Conservation (phyloP, 306 rosid species). For the Myrica gale region DNA sequence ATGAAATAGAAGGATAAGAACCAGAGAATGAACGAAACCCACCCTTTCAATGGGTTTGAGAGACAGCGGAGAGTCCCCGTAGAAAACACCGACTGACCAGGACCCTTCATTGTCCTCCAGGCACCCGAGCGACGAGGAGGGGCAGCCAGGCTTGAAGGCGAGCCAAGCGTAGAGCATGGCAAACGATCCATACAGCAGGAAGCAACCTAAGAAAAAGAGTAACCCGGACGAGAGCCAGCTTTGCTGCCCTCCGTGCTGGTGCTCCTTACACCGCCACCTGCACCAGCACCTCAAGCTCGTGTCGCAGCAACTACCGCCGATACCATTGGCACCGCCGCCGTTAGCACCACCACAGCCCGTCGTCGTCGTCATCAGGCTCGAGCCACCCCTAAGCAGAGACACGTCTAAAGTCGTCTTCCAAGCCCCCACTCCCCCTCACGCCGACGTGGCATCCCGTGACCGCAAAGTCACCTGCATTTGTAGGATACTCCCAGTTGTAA, state of each 20-base stretch:
- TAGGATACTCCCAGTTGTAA: not conserved
- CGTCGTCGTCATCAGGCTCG: conserved; percentile 39
- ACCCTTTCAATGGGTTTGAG: conserved; percentile 88
- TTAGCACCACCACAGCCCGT: conserved; percentile 23
- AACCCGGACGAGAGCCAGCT: conserved; percentile 67
- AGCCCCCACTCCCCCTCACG: not conserved
- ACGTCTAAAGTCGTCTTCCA: not conserved
- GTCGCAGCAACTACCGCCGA: conserved; percentile 46
- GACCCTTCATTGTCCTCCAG: conserved; percentile 96
- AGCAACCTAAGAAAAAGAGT: conserved; percentile 70
- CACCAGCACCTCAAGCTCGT: conserved; percentile 61
- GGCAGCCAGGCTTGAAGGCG: conserved; percentile 56
- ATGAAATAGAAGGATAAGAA: not conserved
- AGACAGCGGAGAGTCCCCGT: conserved; percentile 77
- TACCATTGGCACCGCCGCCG: conserved; percentile 19
- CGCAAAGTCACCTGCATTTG: not conserved
- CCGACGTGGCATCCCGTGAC: not conserved
- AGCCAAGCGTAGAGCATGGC: conserved; percentile 81
- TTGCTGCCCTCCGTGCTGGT: conserved; percentile 45
- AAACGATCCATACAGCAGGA: conserved; percentile 73
- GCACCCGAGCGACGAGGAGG: conserved; percentile 52
- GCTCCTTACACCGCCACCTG: conserved; percentile 44
- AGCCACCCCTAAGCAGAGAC: conserved; percentile 29
- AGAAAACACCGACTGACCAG: conserved; percentile 95
- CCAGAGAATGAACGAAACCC: conserved; percentile 13